phyloP scores from a whole-genome alignment of 768 basidiomycete genomes.

The Filobasidium floriforme region DNA sequence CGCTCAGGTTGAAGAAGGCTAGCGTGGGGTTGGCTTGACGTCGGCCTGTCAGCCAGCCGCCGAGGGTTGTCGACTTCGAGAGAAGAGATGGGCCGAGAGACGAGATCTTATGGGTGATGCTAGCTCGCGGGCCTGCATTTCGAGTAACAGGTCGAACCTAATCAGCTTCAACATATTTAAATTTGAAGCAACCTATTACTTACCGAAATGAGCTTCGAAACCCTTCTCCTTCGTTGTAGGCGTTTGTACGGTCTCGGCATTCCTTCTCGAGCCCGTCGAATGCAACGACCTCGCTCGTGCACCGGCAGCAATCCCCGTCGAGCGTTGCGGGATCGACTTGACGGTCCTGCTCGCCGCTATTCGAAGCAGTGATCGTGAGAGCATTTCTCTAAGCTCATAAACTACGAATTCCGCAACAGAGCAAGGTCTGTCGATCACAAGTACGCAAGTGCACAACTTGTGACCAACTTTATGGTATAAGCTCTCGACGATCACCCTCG shows the following conservation, averaged over 20 bases:
- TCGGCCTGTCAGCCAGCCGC: slow-evolving; percentile 75
- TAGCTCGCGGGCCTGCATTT: slow-evolving; percentile 28
- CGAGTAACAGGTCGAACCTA: neutral
- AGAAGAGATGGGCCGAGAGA: slow-evolving; percentile 53
- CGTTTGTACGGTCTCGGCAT: neutral
- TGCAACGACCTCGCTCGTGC: neutral
- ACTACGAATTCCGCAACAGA: no score
- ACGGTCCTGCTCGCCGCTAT: neutral
- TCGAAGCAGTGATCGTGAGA: neutral
- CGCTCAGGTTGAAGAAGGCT: slow-evolving; percentile 80
- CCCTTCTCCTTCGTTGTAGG: neutral
- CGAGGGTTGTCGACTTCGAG: slow-evolving; percentile 59
- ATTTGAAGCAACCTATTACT: neutral
- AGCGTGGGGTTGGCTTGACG: slow-evolving; percentile 55
- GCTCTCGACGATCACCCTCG: no score
- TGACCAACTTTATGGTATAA: no score
- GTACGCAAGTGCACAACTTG: no score
- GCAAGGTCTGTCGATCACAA: no score
- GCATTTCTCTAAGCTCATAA: neutral
- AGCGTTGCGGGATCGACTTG: neutral
- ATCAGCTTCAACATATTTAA: neutral
- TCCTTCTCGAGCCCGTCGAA: neutral
- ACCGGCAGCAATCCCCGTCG: neutral
- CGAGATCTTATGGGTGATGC: slow-evolving; percentile 58
- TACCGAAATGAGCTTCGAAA: slow-evolving; percentile 14